phyloP scores from a whole-genome alignment of 176 grass and related monocot species.

The Puya raimondii region DNA sequence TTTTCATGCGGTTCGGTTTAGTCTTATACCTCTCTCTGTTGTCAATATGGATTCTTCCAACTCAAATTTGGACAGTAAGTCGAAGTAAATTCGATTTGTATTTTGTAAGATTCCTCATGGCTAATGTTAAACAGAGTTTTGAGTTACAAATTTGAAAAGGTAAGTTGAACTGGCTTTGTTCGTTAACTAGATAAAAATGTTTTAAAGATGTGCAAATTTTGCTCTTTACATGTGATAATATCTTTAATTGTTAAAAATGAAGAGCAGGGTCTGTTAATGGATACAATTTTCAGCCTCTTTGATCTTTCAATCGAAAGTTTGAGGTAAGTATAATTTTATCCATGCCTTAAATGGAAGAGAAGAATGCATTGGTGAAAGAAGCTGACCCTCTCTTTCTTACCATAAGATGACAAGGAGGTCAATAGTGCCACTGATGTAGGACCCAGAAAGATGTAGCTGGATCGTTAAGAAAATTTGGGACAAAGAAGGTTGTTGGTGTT shows the following conservation, averaged over 20 bases:
- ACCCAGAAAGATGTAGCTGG: no score
- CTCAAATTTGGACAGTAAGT: conserved; percentile 70
- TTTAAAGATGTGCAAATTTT: not conserved
- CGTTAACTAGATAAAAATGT: not conserved
- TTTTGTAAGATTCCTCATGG: not conserved
- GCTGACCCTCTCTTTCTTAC: no score
- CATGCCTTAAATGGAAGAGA: no score
- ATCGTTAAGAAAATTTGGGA: no score
- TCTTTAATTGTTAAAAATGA: not conserved
- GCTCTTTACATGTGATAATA: not conserved
- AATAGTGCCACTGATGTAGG: no score
- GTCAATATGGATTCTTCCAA: conserved; percentile 84
- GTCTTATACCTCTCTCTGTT: conserved; percentile 59
- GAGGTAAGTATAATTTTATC: no score
- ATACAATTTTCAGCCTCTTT: no score
- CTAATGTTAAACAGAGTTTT: not conserved
- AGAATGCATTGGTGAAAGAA: no score
- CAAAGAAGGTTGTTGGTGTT: no score
- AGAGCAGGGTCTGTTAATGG: not conserved
- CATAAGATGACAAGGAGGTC: no score
- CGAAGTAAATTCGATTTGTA: conserved; percentile 5
- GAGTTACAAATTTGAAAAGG: not conserved
- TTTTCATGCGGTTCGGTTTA: conserved; percentile 90
- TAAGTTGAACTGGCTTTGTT: conserved; percentile 1
- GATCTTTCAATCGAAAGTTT: no score